Evolutionary conservation across 2,329 filamentous ascomycete genomes (phyloP).

Genomic region (Scedosporium boydii): DNA sequence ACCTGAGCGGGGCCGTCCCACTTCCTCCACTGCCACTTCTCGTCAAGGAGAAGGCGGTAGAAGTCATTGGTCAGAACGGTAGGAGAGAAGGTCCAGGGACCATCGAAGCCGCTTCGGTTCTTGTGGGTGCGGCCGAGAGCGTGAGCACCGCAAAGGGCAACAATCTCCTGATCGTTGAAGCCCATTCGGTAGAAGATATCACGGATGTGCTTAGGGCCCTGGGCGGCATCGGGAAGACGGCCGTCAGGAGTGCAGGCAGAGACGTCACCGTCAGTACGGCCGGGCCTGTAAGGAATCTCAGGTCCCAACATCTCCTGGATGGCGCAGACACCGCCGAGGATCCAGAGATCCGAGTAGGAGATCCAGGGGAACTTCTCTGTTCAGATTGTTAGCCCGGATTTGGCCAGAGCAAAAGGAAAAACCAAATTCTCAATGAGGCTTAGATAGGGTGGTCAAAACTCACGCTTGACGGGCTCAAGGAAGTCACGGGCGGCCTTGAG

Average conservation of each 20-base stretch:
- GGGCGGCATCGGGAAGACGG: constrained; percentile 68
- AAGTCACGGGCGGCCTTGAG: constrained; percentile 81
- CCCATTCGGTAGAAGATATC: constrained; percentile 95
- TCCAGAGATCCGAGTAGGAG: constrained; percentile 94
- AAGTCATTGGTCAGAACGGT: constrained; percentile 93
- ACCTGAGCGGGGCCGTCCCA: constrained; percentile 80
- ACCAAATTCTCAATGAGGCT: background rate
- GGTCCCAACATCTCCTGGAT: constrained; percentile 96
- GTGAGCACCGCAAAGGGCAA: constrained; percentile 78
- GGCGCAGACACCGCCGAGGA: constrained; percentile 71
- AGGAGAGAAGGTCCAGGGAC: constrained; percentile 87
- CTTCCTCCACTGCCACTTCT: constrained; percentile 89
- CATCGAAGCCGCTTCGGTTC: constrained; percentile 78
- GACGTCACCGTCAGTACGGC: constrained; percentile 70
- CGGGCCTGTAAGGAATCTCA: constrained; percentile 77
- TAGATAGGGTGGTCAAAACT: constrained; percentile 17
- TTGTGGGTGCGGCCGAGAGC: constrained; percentile 83
- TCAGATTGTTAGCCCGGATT: background rate
- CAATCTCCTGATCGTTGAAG: constrained; percentile 94
- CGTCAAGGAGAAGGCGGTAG: constrained; percentile 75
- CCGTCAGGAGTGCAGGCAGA: constrained; percentile 88
- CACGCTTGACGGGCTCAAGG: constrained; percentile 81
- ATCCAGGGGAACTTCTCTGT: constrained; percentile 80
- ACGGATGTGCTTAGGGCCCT: constrained; percentile 75
- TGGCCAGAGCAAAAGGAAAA: background rate